These are phyloP conservation scores for Vachellia collinsii DNA, from an alignment of 306 rosid species.

Conservation along the genomic window DNA sequence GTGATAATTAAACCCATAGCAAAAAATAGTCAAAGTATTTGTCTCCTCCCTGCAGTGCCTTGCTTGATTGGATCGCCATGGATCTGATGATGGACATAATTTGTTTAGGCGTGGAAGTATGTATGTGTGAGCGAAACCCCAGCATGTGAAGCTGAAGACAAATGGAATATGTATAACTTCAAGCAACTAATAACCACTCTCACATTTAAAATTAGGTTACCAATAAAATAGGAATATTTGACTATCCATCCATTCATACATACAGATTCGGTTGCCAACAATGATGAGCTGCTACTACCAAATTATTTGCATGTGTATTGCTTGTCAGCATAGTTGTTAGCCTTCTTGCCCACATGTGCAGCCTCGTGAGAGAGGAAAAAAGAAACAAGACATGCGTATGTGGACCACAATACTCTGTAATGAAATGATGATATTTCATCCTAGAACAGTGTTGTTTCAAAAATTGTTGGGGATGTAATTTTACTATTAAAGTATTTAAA, in stretches of 20 bases:
- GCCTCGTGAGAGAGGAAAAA: not conserved
- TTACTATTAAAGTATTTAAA: too few species aligned
- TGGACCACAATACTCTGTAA: too few species aligned
- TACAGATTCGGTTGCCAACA: not conserved
- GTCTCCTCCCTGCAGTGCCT: not conserved
- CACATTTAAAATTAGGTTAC: constrained; percentile 1
- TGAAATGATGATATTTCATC: too few species aligned
- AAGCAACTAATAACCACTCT: not conserved
- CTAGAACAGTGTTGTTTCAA: too few species aligned
- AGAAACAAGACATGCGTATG: too few species aligned
- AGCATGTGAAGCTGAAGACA: not conserved
- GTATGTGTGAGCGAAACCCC: not conserved
- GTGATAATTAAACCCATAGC: not conserved
- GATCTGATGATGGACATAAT: not conserved
- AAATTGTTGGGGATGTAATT: too few species aligned
- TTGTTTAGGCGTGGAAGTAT: not conserved
- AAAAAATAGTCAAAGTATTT: not conserved
- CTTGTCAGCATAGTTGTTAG: not conserved
- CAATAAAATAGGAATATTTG: not conserved
- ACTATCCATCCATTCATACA: not conserved
- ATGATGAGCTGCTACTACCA: not conserved
- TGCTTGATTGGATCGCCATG: not conserved
- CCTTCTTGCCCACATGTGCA: not conserved
- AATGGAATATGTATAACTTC: not conserved
- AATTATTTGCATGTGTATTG: not conserved